These are phyloP conservation scores for Paecilomyces niveus DNA, from an alignment of 2,329 filamentous ascomycete species.

Conservation along the genomic window DNA sequence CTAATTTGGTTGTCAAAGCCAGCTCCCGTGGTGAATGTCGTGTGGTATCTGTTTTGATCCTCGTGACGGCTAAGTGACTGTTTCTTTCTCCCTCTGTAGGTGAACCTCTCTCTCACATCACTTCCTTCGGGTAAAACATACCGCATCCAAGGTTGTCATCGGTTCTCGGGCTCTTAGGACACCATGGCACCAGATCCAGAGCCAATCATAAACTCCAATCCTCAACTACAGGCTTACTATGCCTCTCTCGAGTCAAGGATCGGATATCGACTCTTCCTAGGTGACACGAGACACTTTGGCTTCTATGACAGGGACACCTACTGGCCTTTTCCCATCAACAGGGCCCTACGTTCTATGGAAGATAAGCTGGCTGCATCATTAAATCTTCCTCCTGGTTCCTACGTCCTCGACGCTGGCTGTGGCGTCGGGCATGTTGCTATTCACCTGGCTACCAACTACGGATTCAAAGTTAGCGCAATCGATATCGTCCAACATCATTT, in stretches of 20 bases:
- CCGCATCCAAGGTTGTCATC: too few species aligned
- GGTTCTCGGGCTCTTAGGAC: neutral
- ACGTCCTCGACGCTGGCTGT: conserved; percentile 47
- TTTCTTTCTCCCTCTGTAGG: too few species aligned
- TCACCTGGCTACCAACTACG: conserved; percentile 35
- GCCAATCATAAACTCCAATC: conserved; percentile 32
- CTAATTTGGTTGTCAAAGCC: too few species aligned
- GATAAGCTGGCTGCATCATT: conserved; percentile 38
- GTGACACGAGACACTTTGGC: conserved; percentile 46
- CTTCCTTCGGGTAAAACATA: too few species aligned
- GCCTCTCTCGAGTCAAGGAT: conserved; percentile 34
- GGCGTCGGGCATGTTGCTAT: conserved; percentile 46
- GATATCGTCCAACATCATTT: conserved; percentile 46
- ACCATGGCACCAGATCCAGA: conserved; percentile 4
- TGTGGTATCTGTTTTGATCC: too few species aligned
- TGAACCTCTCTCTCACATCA: too few species aligned
- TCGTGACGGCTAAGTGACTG: too few species aligned
- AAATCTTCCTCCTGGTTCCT: conserved; percentile 30
- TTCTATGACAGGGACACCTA: conserved; percentile 41
- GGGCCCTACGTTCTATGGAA: conserved; percentile 44
- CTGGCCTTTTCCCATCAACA: conserved; percentile 43
- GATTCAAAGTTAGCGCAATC: conserved; percentile 40
- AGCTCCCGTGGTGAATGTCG: too few species aligned
- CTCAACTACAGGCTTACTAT: conserved; percentile 40
- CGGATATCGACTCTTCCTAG: conserved; percentile 32